These are phyloP conservation scores for Lipomyces anomalus DNA, from an alignment of 805 yeast species.

Conservation along the genomic window DNA sequence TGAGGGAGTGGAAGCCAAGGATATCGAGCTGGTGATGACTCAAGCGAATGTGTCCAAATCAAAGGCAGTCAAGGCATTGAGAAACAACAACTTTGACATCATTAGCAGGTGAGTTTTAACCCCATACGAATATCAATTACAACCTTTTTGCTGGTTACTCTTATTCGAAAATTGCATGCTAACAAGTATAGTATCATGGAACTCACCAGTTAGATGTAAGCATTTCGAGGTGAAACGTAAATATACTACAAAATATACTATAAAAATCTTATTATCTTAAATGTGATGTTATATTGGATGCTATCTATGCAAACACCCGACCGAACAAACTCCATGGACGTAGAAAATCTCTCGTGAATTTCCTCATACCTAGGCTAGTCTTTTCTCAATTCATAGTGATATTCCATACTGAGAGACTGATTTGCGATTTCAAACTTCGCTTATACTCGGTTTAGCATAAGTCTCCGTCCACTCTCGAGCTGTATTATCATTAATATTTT, in stretches of 20 bases:
- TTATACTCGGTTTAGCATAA: too few relatives aligned
- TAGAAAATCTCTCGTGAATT: too few relatives aligned
- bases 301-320: too few relatives aligned
- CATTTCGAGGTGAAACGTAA: too few relatives aligned
- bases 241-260: background rate
- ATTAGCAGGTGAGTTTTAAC: slow-evolving; percentile 52
- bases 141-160: too few relatives aligned
- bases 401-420: too few relatives aligned
- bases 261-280: background rate
- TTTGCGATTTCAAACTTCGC: too few relatives aligned
- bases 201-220: slow-evolving; percentile 35
- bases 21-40: slow-evolving; percentile 78
- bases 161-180: too few relatives aligned
- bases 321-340: too few relatives aligned
- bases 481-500: slow-evolving; percentile 1
- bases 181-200: slow-evolving; percentile 59
- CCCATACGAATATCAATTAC: too few relatives aligned
- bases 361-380: too few relatives aligned
- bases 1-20: slow-evolving; percentile 74
- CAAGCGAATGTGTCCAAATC: slow-evolving; percentile 86
- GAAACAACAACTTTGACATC: slow-evolving; percentile 83
- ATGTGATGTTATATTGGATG: background rate
- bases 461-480: slow-evolving; percentile 58
- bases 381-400: too few relatives aligned
- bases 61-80: slow-evolving; percentile 88